Evolutionary conservation across 805 yeast species (phyloP), one percentile per base, ranked within the genome.

Genomic region (Wickerhamiella sergipiensis): DNA sequence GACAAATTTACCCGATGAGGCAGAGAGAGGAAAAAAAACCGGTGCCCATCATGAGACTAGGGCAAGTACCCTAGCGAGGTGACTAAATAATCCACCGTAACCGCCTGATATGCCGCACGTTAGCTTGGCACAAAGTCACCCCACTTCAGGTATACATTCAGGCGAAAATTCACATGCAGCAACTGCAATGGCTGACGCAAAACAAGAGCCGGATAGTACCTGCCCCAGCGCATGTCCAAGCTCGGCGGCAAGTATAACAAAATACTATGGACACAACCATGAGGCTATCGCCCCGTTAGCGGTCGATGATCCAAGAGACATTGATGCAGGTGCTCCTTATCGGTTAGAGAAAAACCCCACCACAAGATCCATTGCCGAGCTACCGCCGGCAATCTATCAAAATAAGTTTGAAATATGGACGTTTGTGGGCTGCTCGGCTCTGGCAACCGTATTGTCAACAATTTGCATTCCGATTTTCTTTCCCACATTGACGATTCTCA

Each of bases 381-480:
- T 29, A 15, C 47, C 47, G 24, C 21, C n/a, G 7, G 26, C 39
- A 8, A 29, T 45, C 39, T 45, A 29, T 19, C 15, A 15, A 3
- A 23, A 24, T 23, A 26, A 45, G 22, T 17, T 13, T 18, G 60
- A 57, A 23, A 36, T 44, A 18, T 57, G 56, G 55, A n/a, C 50
- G 6, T 47, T 57, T 29, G 56, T 57, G 22, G 19, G 42, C 2
- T 46, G 48, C 2, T 46, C 50, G 13, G 47, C 55, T 0, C 23
- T 57, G 6, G 55, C 55, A 3, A 52, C 53, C 2, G 50, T 49
- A 33, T 12, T 51, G 13, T 84, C 94, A 1, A 71, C 92, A 0
- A 69, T 84, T 2, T 79, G 89, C 0, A 76, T 82, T 56, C 84
- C 94, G 0, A 84, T 86, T 12, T 87, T 84, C 61, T 82, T 84